Conservation (phyloP, 2,329 filamentous ascomycete species). For the Chaetomium strumarium region DNA sequence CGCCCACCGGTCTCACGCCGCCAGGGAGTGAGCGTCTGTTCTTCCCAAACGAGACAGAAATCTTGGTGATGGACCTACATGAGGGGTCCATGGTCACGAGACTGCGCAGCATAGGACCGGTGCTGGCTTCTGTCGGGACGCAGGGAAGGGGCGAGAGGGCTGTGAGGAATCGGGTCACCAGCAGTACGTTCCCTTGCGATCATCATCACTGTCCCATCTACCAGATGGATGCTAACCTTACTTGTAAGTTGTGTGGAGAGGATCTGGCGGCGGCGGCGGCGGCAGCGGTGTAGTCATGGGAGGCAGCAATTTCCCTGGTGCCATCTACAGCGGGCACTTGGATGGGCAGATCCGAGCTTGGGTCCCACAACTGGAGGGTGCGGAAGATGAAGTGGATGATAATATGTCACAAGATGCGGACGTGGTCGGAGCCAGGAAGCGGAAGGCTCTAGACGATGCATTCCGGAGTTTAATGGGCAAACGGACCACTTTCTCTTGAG, state of each 20-base stretch:
- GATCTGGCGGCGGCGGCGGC: conserved; percentile 52
- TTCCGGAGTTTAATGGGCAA: conserved; percentile 70
- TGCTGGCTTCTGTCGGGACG: conserved; percentile 39
- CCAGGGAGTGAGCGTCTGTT: conserved; percentile 62
- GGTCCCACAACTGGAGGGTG: conserved; percentile 50
- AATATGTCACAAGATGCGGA: conserved; percentile 38
- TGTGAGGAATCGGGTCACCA: conserved; percentile 63
- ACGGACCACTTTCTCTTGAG: conserved; percentile 56
- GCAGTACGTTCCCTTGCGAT: conserved; percentile 23
- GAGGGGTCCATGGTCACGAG: conserved; percentile 68
- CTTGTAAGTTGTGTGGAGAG: conserved; percentile 59
- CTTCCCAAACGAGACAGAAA: conserved; percentile 76
- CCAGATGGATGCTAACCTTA: background rate
- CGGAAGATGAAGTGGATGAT: conserved; percentile 41
- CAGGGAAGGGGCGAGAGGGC: conserved; percentile 48
- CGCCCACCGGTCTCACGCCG: conserved; percentile 53
- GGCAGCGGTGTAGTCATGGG: conserved; percentile 56
- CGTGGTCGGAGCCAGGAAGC: conserved; percentile 59
- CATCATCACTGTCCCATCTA: background rate
- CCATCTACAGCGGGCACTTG: conserved; percentile 72
- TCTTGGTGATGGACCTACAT: conserved; percentile 73
- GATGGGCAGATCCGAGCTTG: conserved; percentile 81
- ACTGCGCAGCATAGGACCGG: conserved; percentile 58
- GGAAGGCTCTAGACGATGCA: conserved; percentile 72
- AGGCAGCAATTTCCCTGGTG: conserved; percentile 45